Conservation (phyloP, 768 basidiomycete species). For the Trametes sanguinea region DNA sequence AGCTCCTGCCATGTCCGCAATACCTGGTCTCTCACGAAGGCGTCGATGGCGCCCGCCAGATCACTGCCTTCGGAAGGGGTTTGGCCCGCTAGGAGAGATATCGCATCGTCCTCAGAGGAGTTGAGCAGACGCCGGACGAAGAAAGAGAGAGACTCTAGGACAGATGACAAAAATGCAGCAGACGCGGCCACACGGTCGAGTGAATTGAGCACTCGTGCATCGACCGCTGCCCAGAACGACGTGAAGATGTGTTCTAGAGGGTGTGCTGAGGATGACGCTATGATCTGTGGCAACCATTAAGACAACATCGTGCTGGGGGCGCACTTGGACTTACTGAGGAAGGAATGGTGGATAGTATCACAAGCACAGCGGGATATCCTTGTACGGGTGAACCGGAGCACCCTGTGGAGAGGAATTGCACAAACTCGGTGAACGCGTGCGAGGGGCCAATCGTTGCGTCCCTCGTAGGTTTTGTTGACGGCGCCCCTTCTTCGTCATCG, state of each 20-base stretch:
- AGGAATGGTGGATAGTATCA: conserved; percentile 83
- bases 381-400: conserved; percentile 79
- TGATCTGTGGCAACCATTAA: conserved; percentile 35
- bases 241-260: conserved; percentile 58
- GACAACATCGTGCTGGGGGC: background rate
- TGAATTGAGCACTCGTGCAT: conserved; percentile 62
- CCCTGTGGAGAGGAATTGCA: conserved; percentile 74
- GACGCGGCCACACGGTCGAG: conserved; percentile 54
- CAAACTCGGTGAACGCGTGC: conserved; percentile 67
- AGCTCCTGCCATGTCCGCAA: conserved; percentile 52
- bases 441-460: conserved; percentile 29
- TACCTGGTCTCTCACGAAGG: conserved; percentile 49
- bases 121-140: conserved; percentile 47
- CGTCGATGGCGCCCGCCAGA: conserved; percentile 10
- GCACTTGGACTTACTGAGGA: conserved; percentile 48
- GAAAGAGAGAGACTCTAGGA: conserved; percentile 72
- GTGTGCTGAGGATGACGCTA: conserved; percentile 22
- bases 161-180: conserved; percentile 65
- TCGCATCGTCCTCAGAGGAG: conserved; percentile 21
- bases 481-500: conserved; percentile 35
- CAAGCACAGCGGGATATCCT: conserved; percentile 80
- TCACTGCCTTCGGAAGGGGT: background rate
- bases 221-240: conserved; percentile 83
- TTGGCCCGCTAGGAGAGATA: conserved; percentile 2
- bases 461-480: conserved; percentile 5